Base-by-base conservation (phyloP, 2,329 filamentous ascomycete genomes). In the Aspergillus fructus region DNA sequence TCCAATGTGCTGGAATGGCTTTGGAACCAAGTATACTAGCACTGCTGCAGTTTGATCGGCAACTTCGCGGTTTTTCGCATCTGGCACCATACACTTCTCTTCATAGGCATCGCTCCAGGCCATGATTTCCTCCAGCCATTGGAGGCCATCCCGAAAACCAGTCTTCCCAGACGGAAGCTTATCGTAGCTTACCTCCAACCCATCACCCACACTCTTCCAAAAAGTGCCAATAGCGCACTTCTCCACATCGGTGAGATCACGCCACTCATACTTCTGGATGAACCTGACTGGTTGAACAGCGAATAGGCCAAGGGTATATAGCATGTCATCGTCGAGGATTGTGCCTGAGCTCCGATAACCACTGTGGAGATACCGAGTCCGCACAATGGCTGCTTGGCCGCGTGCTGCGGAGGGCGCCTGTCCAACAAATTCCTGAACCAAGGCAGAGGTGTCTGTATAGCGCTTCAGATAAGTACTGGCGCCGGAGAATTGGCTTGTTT, bases 201-300 rank as follows among this genome's bases (percentile, higher is more conserved):
- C 83, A 64, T 91, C 86, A 13, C 89, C 89, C 15, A 90, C 74
- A 52, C 80, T 79, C 71, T 89, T 89, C 89, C 88, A 92, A 66
- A 89, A 85, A 0, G 84, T 85, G 15, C 83, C 86, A 30, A 88
- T 72, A 0, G 88, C 89, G 60, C 87, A 89, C 9, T 78, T 71
- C 71, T 93, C 90, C 72, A 92, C 78, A 0, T 87, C 83, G 15
- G 81, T 87, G 21, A 90, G 70, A 4, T 75, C 40, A 2, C 90
- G 83, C 89, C 89, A 93, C 68, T 93, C 90, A 65, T 85, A 89
- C 5, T 75, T 75, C 5, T 79, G 70, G 33, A 89, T 81, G 78
- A 88, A 91, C 13, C 81, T 77, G 30, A 83, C 71, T 0, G 89
- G 88, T 67, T 91, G 86, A 1, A 81, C 76, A 17, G 89, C 81